These are phyloP conservation scores for Eucalyptus brandiana DNA, from an alignment of 345 rosid species.

Conservation along the genomic window DNA sequence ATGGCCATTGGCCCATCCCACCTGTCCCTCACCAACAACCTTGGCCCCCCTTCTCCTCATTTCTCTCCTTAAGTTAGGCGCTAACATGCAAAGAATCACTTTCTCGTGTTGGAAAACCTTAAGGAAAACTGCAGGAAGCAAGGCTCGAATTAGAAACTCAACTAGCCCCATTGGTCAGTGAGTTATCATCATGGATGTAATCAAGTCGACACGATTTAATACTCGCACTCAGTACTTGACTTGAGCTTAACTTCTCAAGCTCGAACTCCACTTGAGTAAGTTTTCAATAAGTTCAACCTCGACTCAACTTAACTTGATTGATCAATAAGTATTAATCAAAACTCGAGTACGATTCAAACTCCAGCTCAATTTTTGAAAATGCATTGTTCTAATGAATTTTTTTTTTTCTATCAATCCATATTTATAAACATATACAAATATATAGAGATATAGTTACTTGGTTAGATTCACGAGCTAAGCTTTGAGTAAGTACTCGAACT, in stretches of 20 bases:
- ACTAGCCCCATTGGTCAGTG: background rate
- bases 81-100: background rate
- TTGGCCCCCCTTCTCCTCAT: background rate
- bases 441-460: background rate
- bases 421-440: background rate
- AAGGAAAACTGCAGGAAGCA: background rate
- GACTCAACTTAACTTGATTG: background rate
- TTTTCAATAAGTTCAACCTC: background rate
- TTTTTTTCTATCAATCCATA: background rate
- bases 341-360: background rate
- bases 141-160: background rate
- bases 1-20: background rate
- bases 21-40: background rate
- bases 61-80: background rate
- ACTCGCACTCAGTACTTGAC: background rate
- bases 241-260: background rate
- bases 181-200: background rate
- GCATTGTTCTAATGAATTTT: background rate
- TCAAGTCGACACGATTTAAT: background rate
- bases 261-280: background rate
- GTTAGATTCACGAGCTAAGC: background rate
- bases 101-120: background rate
- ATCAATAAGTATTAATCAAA: background rate
- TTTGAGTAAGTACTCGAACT: background rate
- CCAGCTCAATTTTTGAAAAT: background rate